These are phyloP conservation scores for Trichoderma sp. DNA, from an alignment of 2,329 filamentous ascomycete species.

Conservation along the genomic window DNA sequence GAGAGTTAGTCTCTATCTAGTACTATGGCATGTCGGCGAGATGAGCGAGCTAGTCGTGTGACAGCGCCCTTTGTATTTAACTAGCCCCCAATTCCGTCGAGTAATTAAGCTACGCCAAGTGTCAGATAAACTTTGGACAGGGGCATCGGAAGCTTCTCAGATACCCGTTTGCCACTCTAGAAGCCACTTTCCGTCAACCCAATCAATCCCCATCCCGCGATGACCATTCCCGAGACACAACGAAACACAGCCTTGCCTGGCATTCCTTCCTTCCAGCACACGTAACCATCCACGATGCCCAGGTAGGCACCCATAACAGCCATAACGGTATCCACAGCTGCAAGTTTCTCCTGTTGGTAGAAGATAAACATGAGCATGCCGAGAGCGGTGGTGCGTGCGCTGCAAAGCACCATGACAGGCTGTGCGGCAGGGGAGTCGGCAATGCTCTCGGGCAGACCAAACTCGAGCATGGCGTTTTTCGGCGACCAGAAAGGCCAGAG, in stretches of 20 bases:
- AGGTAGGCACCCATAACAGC: constrained; percentile 20
- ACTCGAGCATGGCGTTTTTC: constrained; percentile 21
- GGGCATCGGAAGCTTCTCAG: neutral
- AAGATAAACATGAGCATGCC: constrained; percentile 21
- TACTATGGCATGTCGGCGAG: neutral
- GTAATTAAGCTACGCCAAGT: neutral
- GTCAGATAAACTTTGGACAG: neutral
- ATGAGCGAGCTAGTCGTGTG: neutral
- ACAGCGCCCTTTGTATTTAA: neutral
- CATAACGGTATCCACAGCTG: constrained; percentile 18
- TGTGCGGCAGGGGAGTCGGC: constrained; percentile 10
- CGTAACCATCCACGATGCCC: constrained; percentile 18
- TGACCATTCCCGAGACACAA: constrained; percentile 13
- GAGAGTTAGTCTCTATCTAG: neutral
- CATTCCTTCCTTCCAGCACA: constrained; percentile 22
- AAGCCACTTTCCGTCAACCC: constrained; percentile 17
- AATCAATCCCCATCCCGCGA: constrained; percentile 16
- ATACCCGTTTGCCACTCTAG: constrained; percentile 25
- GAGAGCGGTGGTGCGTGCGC: constrained; percentile 17
- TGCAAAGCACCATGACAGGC: constrained; percentile 19
- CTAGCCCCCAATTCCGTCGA: neutral
- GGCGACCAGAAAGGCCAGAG: constrained; percentile 22
- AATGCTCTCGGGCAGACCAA: constrained; percentile 18
- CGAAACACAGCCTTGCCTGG: constrained; percentile 20
- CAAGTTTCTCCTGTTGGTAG: constrained; percentile 13